Conservation (phyloP, 2,329 filamentous ascomycete species). For the Lachnellula cervina region DNA sequence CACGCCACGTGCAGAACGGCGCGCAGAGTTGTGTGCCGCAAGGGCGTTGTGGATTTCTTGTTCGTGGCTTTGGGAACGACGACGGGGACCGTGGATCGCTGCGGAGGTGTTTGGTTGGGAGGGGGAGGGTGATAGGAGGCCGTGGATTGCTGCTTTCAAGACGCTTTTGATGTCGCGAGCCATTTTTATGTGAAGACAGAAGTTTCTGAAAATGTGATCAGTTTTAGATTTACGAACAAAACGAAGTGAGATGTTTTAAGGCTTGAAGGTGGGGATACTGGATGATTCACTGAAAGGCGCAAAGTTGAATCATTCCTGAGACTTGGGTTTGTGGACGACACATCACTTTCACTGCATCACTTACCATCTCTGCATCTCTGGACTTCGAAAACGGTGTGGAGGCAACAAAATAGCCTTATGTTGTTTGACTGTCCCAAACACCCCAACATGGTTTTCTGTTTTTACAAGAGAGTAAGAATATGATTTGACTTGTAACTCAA, state of each 20-base stretch:
- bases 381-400: too few species aligned
- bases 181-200: neutral
- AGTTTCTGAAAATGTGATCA: neutral
- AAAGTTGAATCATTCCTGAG: too few species aligned
- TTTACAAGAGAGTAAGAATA: neutral
- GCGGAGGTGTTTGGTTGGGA: neutral
- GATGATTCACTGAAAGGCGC: too few species aligned
- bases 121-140: neutral
- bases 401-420: too few species aligned
- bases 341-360: too few species aligned
- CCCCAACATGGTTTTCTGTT: neutral
- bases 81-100: neutral
- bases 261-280: too few species aligned
- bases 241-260: too few species aligned
- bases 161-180: neutral
- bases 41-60: neutral
- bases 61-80: neutral
- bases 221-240: too few species aligned
- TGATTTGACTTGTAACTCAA: neutral
- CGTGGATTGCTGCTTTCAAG: neutral
- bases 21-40: neutral
- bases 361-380: too few species aligned
- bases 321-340: too few species aligned
- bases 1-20: neutral
- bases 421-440: too few species aligned